Evolutionary conservation across 768 basidiomycete species (phyloP).

Genomic region (Lactarius pseudohatsudake): DNA sequence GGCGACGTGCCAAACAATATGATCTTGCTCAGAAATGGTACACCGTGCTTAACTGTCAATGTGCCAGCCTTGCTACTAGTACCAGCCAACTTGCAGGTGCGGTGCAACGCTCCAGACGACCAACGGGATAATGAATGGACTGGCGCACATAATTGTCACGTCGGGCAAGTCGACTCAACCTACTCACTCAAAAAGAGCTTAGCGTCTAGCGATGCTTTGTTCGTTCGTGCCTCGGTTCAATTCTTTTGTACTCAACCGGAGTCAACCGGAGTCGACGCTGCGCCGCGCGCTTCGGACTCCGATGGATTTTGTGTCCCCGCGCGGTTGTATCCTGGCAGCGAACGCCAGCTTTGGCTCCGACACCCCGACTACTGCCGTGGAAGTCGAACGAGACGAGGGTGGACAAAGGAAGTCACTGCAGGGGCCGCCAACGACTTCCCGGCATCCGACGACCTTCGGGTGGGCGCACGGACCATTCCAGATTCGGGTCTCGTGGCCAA

Average conservation of each 20-base stretch:
- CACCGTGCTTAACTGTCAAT: no score
- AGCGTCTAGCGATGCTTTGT: not conserved
- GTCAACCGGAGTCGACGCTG: slow-evolving; percentile 1
- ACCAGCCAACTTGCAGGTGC: no score
- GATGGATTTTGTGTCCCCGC: not conserved
- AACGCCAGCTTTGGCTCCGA: not conserved
- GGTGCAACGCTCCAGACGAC: no score
- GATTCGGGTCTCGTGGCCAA: not conserved
- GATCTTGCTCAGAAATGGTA: not conserved
- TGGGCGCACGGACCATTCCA: not conserved
- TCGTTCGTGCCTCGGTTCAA: not conserved
- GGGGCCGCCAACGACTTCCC: not conserved
- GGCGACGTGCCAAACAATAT: not conserved
- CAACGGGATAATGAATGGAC: no score
- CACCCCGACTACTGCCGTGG: not conserved
- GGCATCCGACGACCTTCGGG: not conserved
- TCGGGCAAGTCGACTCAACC: no score
- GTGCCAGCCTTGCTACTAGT: no score
- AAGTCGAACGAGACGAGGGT: not conserved
- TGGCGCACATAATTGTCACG: no score
- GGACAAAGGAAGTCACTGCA: not conserved
- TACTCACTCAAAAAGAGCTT: not conserved
- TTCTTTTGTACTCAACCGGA: slow-evolving; percentile 1
- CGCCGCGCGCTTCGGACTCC: not conserved
- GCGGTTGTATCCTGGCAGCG: not conserved